These are phyloP conservation scores for Nakazawaea siamensis DNA, from an alignment of 805 yeast species.

Conservation along the genomic window DNA sequence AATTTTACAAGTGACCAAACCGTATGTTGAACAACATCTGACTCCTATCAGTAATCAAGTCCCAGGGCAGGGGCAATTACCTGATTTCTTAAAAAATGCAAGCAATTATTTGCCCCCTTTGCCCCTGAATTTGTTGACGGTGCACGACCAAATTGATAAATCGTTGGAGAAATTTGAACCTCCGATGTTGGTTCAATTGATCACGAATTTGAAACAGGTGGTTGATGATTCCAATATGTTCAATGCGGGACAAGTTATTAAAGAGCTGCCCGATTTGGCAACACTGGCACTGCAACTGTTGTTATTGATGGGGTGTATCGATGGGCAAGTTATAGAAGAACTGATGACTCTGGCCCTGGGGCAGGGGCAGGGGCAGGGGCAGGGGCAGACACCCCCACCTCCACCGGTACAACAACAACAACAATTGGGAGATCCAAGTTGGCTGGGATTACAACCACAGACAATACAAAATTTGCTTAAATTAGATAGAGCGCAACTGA, in stretches of 20 bases:
- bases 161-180: slow-evolving; percentile 64
- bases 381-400: slow-evolving; percentile 9
- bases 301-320: slow-evolving; percentile 69
- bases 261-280: slow-evolving; percentile 48
- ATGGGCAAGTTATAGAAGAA: slow-evolving; percentile 56
- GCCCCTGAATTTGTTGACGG: slow-evolving; percentile 33
- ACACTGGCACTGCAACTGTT: slow-evolving; percentile 67
- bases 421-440: slow-evolving; percentile 24
- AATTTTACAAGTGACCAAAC: slow-evolving; percentile 20
- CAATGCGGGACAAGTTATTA: slow-evolving; percentile 45
- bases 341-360: slow-evolving; percentile 26
- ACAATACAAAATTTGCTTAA: slow-evolving; percentile 42
- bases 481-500: slow-evolving; percentile 51
- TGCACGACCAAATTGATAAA: slow-evolving; percentile 51
- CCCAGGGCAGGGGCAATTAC: slow-evolving; percentile 16
- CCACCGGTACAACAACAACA: slow-evolving; percentile 1
- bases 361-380: not conserved
- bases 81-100: slow-evolving; percentile 44
- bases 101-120: slow-evolving; percentile 47
- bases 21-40: slow-evolving; percentile 14
- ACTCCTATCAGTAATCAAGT: not conserved
- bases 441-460: slow-evolving; percentile 40
- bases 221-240: slow-evolving; percentile 40
- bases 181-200: slow-evolving; percentile 57
- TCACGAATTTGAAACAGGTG: slow-evolving; percentile 56